Base-by-base conservation (phyloP, 495 filamentous ascomycete genomes). In the Immersiella caudata region DNA sequence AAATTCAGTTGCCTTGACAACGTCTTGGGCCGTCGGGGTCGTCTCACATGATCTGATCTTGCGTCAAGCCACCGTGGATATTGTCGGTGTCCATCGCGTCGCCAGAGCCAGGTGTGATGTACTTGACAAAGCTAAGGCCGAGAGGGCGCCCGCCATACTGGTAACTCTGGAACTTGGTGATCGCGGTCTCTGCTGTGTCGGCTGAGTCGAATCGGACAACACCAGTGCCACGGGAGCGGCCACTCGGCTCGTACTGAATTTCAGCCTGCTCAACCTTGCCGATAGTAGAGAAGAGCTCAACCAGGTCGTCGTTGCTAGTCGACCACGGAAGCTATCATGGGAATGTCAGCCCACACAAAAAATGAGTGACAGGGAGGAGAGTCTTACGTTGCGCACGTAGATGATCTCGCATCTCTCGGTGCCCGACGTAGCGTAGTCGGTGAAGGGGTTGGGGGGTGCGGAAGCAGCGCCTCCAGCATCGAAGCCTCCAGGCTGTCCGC, bases 171-270 rank as follows among this genome's bases (percentile, higher is more conserved):
- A 99, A 99, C 75, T 98, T 99, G 73, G 91, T 89, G 74, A 98
- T 99, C 25, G 94, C 89, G 61, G 93, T 97, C 72, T 97, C 94
- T 1, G 95, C 92, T 72, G 91, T 94, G 12, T 94, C 89, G 11
- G 87, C 78, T 51, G 78, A 88, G 70, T 96, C 92, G 75, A 99
- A 98, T 68, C 94, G 88, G 61, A 99, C 96, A 52, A 99, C 95
- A 75, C 95, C 95, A 57, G 91, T 96, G 58, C 95, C 95, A 65
- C 93, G 90, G 62, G 96, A 98, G 70, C 95, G 93, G 56, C 95
- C 94, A 74, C 96, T 97, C 8, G 92, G 91, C 74, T 98, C 96
- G 74, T 98, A 98, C 80, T 99, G 96, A 59, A 98, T 98, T 81
- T 98, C 96, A 12, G 95, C 95, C 70, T 93, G 93, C 71, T 97